Evolutionary conservation across 352 stramenopile genomes (phyloP).

Genomic region (Globisporangium middletonii): DNA sequence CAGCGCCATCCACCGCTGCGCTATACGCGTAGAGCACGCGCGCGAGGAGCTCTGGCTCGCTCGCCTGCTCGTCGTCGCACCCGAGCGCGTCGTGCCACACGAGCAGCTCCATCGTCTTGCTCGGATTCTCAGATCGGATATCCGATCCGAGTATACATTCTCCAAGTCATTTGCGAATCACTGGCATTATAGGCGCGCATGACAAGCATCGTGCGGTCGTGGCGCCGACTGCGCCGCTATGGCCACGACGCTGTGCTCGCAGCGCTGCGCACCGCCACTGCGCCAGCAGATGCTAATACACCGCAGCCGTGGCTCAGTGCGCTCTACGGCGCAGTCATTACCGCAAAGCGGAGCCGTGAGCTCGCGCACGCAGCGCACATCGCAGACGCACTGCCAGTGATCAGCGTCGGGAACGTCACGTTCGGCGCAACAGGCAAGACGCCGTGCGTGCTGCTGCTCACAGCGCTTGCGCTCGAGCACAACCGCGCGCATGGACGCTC

Average conservation of each 20-base stretch:
- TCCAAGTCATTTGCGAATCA: background rate
- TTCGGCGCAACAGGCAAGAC: slow-evolving; percentile 76
- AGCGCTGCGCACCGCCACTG: slow-evolving; percentile 16
- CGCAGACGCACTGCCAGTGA: slow-evolving; percentile 24
- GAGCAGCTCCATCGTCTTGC: slow-evolving; percentile 35
- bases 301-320: slow-evolving; percentile 28
- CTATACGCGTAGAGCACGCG: slow-evolving; percentile 38
- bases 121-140: background rate
- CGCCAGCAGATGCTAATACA: too few relatives aligned
- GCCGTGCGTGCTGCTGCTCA: slow-evolving; percentile 45
- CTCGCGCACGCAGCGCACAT: slow-evolving; percentile 18
- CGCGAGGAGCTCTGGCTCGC: slow-evolving; percentile 38
- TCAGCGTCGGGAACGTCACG: slow-evolving; percentile 70
- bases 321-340: slow-evolving; percentile 33
- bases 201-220: background rate
- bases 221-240: slow-evolving; percentile 14
- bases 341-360: slow-evolving; percentile 25
- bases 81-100: slow-evolving; percentile 59
- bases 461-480: slow-evolving; percentile 12
- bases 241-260: slow-evolving; percentile 26
- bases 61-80: slow-evolving; percentile 61
- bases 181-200: background rate
- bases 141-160: background rate
- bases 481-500: background rate
- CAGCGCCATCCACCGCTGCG: background rate